Percentiles rank a stretch among this genome's conserved stretches.
These are phyloP conservation scores for Debaryomyces fabryi DNA, from an alignment of 1,139 yeast genomes.

Conservation along the genomic window DNA sequence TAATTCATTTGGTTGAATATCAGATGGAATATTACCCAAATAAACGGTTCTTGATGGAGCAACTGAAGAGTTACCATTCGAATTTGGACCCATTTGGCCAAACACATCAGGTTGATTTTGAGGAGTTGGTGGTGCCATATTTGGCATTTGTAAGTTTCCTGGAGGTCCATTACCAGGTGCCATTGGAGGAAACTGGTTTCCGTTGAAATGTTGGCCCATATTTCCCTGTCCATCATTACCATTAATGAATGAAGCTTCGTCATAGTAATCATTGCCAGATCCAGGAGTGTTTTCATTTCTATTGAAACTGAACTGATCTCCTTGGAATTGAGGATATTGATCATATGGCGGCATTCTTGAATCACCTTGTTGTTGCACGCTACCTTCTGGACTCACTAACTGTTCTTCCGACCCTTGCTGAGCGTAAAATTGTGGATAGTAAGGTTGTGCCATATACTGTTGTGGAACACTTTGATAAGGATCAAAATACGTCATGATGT, in stretches of 20 bases:
- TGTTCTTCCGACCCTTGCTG: conserved; percentile 20
- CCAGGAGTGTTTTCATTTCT: conserved; percentile 19
- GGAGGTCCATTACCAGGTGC: conserved; percentile 7
- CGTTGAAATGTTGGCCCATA: conserved; percentile 8
- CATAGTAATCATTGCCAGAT: conserved; percentile 28
- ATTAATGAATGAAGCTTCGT: conserved; percentile 25
- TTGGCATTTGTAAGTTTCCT: conserved; percentile 8
- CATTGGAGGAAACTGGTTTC: conserved; percentile 1
- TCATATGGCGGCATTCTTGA: conserved; percentile 14
- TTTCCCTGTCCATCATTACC: conserved; percentile 11
- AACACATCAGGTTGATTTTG: conserved; percentile 10
- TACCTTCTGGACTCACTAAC: conserved; percentile 6
- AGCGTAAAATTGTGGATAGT: conserved; percentile 37
- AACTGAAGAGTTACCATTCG: conserved; percentile 24
- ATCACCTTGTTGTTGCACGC: conserved; percentile 4
- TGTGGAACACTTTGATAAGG: conserved; percentile 47
- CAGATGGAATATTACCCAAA: conserved; percentile 85
- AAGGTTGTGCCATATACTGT: conserved; percentile 40
- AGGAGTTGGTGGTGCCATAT: conserved; percentile 9
- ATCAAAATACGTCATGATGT: conserved; percentile 46
- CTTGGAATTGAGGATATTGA: conserved; percentile 21
- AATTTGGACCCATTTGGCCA: conserved; percentile 7
- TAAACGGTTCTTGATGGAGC: conserved; percentile 88
- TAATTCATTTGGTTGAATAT: conserved; percentile 77
- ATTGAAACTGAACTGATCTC: conserved; percentile 14